Evolutionary conservation across 108 stramenopile species (phyloP), one percentile per base, ranked within the genome.

Genomic region (Fragilariopsis cylindrus): DNA sequence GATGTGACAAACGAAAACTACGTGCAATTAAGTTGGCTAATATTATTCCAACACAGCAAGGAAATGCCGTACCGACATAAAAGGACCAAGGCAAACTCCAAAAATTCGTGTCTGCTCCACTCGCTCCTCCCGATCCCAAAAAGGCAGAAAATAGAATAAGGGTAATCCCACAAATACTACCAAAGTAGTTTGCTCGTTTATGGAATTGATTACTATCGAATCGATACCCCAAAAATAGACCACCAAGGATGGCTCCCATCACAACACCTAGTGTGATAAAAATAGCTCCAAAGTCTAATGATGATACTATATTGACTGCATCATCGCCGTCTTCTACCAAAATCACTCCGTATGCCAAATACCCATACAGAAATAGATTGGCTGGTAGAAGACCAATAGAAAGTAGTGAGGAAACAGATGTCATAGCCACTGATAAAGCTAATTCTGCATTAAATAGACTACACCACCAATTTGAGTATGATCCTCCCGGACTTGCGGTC

Each of bases 391-490:
- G 64, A 3, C 85, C 75, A 46, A 86, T 69, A 12, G 83, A 83
- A 11, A 91, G 56, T 45, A 96, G 67, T 47, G 92, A 93, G 4
- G 90, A 91, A 40, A 92, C 87, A 8, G 92, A 87, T 4, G 95
- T 96, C 92, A 96, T 96, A 62, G 92, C 90, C 1, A 96, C 92
- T 41, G 71, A 76, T 16, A 96, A 77, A n/a, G 92, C 91, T 21
- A 96, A 80, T 50, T 92, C 84, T 44, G 92, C 92, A 75, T 96
- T 96, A 82, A 96, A 90, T 5, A 88, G 52, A 16, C 81, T 85
- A 63, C 92, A 94, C 88, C 89, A 92, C 91, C 90, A 96, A 82
- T 96, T 96, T 56, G 80, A 81, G 73, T 92, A 96, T 15, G 80
- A 83, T 15, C 96, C 96, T 7, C 96, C 96, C 12, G 96, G 96